phyloP scores from a whole-genome alignment of 257 asterid genomes.

The Rubia yunnanensis region DNA sequence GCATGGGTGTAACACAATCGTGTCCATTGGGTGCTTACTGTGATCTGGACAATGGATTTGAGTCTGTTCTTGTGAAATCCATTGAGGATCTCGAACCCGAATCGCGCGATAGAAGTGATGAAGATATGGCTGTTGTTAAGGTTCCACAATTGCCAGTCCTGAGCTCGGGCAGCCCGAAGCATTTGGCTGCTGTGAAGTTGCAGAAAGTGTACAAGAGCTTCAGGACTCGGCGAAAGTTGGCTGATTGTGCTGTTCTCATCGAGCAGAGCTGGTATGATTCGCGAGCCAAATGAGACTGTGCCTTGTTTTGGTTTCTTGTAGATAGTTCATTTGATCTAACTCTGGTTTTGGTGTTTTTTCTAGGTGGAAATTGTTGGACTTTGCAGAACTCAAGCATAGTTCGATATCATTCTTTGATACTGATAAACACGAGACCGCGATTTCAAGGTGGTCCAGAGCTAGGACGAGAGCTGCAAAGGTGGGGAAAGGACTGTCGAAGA shows the following conservation, averaged over 20 bases:
- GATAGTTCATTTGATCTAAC: constrained; percentile 1
- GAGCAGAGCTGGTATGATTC: constrained; percentile 73
- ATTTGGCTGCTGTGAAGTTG: constrained; percentile 76
- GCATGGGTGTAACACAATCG: constrained; percentile 76
- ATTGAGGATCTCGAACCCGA: constrained; percentile 11
- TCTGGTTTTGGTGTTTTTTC: not conserved
- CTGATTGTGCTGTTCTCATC: constrained; percentile 85
- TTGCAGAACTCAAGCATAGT: constrained; percentile 85
- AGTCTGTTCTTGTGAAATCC: constrained; percentile 41
- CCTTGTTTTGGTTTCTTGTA: not conserved
- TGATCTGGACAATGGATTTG: constrained; percentile 48
- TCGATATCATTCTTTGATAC: constrained; percentile 83
- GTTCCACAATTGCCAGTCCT: constrained; percentile 22
- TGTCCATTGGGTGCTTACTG: constrained; percentile 41
- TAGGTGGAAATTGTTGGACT: constrained; percentile 82
- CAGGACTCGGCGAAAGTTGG: constrained; percentile 80
- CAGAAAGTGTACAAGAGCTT: constrained; percentile 92
- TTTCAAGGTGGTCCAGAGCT: constrained; percentile 91
- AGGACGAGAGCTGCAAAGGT: constrained; percentile 97
- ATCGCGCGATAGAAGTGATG: no score
- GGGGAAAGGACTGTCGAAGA: constrained; percentile 87
- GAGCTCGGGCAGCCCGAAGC: constrained; percentile 48
- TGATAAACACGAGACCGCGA: constrained; percentile 82
- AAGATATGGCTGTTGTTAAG: not conserved
- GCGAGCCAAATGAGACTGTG: not conserved